phyloP scores from a whole-genome alignment of 345 rosid genomes.

The Theobroma cacao region DNA sequence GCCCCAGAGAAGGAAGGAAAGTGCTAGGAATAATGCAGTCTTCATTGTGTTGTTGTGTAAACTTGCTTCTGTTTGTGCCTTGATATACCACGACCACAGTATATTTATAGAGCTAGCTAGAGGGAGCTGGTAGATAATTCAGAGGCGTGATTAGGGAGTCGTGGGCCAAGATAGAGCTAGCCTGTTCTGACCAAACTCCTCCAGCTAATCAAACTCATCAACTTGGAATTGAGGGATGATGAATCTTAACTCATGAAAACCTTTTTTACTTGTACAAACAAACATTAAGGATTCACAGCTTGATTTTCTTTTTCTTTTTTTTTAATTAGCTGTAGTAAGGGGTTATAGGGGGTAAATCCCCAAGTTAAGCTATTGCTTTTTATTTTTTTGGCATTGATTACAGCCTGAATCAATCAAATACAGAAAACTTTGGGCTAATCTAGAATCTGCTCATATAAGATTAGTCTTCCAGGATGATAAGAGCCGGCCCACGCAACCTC shows the following conservation, averaged over 20 bases:
- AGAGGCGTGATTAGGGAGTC: neutral
- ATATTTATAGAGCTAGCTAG: constrained; percentile 4
- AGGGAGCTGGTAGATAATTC: neutral
- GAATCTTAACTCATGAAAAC: neutral
- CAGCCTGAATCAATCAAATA: neutral
- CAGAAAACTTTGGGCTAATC: neutral
- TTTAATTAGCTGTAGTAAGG: neutral
- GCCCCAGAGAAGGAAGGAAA: neutral
- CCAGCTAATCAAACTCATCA: neutral
- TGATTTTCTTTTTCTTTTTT: neutral
- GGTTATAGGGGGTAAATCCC: neutral
- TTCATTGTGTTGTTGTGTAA: neutral
- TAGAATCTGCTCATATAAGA: neutral
- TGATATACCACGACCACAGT: neutral
- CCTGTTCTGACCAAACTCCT: neutral
- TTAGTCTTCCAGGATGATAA: neutral
- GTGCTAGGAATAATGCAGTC: neutral
- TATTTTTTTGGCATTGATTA: neutral
- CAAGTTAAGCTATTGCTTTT: too few relatives aligned
- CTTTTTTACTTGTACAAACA: neutral
- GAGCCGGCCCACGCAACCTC: neutral
- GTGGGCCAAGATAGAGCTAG: neutral
- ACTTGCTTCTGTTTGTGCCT: neutral
- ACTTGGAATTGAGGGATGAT: neutral
- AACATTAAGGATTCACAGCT: neutral